Percentiles rank a stretch among this genome's conserved stretches.
Conservation (phyloP, 768 basidiomycete genomes). For the Zangia roseola region DNA sequence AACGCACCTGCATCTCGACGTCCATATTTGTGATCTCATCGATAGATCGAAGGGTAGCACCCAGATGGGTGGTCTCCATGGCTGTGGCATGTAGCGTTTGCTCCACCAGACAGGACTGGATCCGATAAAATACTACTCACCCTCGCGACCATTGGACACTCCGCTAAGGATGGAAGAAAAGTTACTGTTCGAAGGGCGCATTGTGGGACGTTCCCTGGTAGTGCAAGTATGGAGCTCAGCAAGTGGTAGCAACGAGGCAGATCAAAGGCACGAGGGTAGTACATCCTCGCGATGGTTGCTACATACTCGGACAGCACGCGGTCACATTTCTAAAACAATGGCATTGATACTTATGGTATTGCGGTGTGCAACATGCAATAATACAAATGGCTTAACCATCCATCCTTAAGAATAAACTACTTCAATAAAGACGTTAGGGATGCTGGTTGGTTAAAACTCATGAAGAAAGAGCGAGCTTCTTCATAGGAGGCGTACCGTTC, state of each 20-base stretch:
- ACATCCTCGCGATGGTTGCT: too few relatives aligned
- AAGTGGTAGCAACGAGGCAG: background rate
- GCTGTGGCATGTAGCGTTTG: conserved; percentile 4
- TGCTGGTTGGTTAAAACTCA: conserved; percentile 16
- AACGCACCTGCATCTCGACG: conserved; percentile 70
- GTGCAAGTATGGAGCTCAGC: background rate
- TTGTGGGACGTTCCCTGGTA: background rate
- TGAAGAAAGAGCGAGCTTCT: conserved; percentile 57
- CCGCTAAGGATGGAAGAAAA: background rate
- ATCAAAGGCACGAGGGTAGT: too few relatives aligned
- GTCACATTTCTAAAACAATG: conserved; percentile 4
- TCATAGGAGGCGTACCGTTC: conserved; percentile 60
- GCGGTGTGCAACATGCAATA: conserved; percentile 14
- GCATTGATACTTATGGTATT: conserved; percentile 14
- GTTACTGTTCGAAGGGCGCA: background rate
- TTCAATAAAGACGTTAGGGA: conserved; percentile 29
- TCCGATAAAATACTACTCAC: conserved; percentile 10
- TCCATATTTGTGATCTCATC: conserved; percentile 60
- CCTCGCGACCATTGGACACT: background rate
- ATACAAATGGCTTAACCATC: conserved; percentile 26
- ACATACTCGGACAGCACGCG: too few relatives aligned
- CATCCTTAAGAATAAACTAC: conserved; percentile 32
- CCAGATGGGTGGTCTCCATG: conserved; percentile 11
- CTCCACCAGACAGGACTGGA: too few relatives aligned
- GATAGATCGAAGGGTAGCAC: conserved; percentile 49